phyloP scores from a whole-genome alignment of 2,329 filamentous ascomycete species.

The Monilinia fructigena region DNA sequence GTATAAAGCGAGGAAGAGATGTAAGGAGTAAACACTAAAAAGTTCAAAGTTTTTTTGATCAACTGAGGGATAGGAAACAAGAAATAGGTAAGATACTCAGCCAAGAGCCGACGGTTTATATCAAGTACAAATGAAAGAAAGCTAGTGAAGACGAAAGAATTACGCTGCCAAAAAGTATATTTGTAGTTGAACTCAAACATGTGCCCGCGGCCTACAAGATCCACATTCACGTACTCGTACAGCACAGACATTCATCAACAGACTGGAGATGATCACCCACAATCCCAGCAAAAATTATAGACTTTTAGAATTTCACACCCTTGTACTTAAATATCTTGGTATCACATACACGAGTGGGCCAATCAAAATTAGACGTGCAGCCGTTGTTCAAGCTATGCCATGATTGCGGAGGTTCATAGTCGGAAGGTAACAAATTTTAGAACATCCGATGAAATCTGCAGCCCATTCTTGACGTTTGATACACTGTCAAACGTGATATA shows the following conservation, averaged over 20 bases:
- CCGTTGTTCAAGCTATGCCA: neutral
- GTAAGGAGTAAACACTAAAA: neutral
- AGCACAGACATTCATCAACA: constrained; percentile 7
- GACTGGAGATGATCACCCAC: constrained; percentile 10
- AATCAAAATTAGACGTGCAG: neutral
- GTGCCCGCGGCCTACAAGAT: neutral
- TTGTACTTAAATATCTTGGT: neutral
- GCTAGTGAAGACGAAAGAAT: neutral
- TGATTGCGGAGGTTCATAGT: constrained; percentile 1
- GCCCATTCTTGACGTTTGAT: neutral
- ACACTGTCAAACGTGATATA: too few species aligned
- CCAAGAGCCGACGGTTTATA: neutral
- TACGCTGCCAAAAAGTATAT: constrained; percentile 1
- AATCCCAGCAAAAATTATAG: neutral
- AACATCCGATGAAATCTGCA: too few species aligned
- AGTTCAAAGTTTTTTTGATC: neutral
- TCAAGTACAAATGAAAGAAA: neutral
- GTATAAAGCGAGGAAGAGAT: neutral
- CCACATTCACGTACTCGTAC: constrained; percentile 14
- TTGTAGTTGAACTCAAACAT: neutral
- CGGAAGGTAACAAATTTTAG: neutral
- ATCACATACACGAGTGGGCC: neutral
- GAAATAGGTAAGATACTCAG: neutral
- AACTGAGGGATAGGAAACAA: neutral
- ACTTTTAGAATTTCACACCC: neutral